These are phyloP conservation scores for Dryadomyces sulphureus DNA, from an alignment of 2,329 filamentous ascomycete genomes.

Conservation along the genomic window DNA sequence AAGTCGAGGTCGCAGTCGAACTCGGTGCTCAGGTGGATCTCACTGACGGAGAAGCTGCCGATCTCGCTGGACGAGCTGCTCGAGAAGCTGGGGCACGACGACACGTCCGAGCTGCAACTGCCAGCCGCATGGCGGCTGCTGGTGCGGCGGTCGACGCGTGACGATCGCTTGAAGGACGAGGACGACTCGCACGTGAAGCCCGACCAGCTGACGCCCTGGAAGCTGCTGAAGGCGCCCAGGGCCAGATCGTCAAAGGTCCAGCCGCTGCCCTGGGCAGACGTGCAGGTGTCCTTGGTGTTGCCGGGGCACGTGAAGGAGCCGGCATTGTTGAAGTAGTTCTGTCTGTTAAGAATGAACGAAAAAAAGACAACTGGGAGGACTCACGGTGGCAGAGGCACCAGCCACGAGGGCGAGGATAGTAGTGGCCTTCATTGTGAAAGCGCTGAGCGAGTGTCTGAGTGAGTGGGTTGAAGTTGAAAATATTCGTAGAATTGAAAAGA, in stretches of 20 bases:
- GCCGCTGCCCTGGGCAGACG: slow-evolving; percentile 49
- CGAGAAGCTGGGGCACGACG: slow-evolving; percentile 43
- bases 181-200: slow-evolving; percentile 50
- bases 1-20: slow-evolving; percentile 71
- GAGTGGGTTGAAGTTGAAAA: slow-evolving; percentile 9
- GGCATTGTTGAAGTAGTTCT: slow-evolving; percentile 16
- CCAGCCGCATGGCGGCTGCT: slow-evolving; percentile 48
- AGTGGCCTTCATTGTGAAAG: slow-evolving; percentile 34
- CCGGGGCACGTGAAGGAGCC: slow-evolving; percentile 48
- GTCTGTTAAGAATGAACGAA: not conserved
- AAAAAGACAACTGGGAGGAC: slow-evolving; percentile 1
- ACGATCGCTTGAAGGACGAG: slow-evolving; percentile 42
- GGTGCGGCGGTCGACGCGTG: slow-evolving; percentile 34
- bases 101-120: slow-evolving; percentile 28
- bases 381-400: slow-evolving; percentile 30
- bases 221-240: slow-evolving; percentile 46
- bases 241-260: slow-evolving; percentile 57
- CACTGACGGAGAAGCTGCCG: slow-evolving; percentile 57
- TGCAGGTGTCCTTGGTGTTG: slow-evolving; percentile 68
- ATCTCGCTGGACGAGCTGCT: slow-evolving; percentile 25
- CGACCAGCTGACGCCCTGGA: slow-evolving; percentile 58
- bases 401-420: slow-evolving; percentile 33
- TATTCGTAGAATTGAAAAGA: slow-evolving; percentile 14
- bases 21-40: slow-evolving; percentile 58
- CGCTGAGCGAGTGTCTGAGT: slow-evolving; percentile 6